phyloP scores from a whole-genome alignment of 495 filamentous ascomycete species.

The Neurospora sp. region DNA sequence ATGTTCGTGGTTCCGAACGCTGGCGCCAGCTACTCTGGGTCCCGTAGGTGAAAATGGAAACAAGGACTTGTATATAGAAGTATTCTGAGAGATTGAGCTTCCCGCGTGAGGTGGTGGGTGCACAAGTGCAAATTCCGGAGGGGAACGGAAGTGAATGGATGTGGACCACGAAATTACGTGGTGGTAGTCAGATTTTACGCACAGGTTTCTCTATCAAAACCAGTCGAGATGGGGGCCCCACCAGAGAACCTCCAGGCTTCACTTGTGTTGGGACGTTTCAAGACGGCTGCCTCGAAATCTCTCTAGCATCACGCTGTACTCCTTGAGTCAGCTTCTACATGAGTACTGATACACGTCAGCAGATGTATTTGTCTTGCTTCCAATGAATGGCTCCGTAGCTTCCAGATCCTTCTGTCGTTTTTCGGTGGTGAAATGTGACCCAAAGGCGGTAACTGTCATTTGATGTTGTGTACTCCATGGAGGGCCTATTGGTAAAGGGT shows the following conservation, averaged over 20 bases:
- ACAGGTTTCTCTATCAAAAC: background rate
- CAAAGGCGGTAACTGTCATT: background rate
- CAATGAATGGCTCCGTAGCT: background rate
- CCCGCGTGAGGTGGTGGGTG: background rate
- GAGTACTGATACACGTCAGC: background rate
- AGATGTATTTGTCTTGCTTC: background rate
- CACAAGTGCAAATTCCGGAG: background rate
- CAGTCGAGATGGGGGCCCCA: background rate
- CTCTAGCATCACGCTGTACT: background rate
- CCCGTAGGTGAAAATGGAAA: background rate
- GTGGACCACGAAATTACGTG: background rate
- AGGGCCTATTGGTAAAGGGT: background rate
- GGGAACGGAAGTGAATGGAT: background rate
- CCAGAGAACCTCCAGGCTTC: background rate
- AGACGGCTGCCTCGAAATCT: background rate
- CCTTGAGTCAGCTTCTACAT: background rate
- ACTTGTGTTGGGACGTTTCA: background rate
- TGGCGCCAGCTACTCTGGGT: no score
- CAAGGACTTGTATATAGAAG: background rate
- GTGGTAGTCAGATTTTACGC: background rate
- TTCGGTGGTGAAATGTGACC: background rate
- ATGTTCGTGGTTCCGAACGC: no score
- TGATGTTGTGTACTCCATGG: background rate
- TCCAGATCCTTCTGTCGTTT: background rate
- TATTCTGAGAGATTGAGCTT: background rate